Evolutionary conservation across 192 early-diverging fungal species (phyloP).

Genomic region (Backusella australiensis): DNA sequence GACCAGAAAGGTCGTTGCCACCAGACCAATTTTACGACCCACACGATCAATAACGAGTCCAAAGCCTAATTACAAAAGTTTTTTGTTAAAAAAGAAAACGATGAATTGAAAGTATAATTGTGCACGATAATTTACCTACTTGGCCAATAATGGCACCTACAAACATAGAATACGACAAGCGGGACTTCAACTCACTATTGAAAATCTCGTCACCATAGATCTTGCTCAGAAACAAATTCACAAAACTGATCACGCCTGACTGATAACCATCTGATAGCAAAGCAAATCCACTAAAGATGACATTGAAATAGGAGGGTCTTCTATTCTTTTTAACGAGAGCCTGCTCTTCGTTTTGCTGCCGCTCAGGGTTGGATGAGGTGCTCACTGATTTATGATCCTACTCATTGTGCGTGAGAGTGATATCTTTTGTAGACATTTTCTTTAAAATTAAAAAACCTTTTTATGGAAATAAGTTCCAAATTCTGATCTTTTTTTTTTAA

Average conservation of each 20-base stretch:
- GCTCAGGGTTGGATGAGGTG: not conserved
- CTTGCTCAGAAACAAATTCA: slow-evolving; percentile 44
- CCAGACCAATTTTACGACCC: slow-evolving; percentile 52
- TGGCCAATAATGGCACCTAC: slow-evolving; percentile 55
- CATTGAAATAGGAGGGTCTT: slow-evolving; percentile 24
- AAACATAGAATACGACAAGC: slow-evolving; percentile 50
- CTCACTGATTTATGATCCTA: not conserved
- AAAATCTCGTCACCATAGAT: slow-evolving; percentile 42
- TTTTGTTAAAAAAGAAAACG: not conserved
- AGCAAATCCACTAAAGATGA: slow-evolving; percentile 39
- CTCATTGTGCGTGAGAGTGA: not conserved
- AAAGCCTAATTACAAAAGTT: slow-evolving; percentile 22
- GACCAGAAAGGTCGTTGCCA: slow-evolving; percentile 45
- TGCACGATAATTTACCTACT: slow-evolving; percentile 16
- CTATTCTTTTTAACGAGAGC: not conserved
- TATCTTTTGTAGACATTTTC: not conserved
- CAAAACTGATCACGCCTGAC: slow-evolving; percentile 48
- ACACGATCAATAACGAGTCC: slow-evolving; percentile 52
- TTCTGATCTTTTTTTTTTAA: not conserved
- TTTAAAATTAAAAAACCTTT: not conserved
- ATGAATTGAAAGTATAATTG: too few species aligned
- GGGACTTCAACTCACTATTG: slow-evolving; percentile 33
- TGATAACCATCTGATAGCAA: slow-evolving; percentile 58
- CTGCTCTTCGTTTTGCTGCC: not conserved
- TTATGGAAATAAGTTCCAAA: slow-evolving; percentile 3